A percentile compares a stretch with the other conserved stretches of the same genome.
Conservation (phyloP, 192 early-diverging fungal genomes). For the Linderina pennispora region DNA sequence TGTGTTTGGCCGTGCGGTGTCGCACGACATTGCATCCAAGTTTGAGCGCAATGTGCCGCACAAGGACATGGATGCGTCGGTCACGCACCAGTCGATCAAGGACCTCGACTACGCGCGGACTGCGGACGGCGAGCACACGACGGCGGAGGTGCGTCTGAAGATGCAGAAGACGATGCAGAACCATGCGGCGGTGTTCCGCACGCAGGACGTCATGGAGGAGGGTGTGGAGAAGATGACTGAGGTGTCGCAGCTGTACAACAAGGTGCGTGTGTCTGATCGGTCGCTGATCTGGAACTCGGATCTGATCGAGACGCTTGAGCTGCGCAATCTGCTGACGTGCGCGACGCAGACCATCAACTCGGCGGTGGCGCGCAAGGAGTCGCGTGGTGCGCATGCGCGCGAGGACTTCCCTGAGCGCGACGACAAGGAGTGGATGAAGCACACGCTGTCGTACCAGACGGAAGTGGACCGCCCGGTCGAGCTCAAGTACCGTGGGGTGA, state of each 20-base stretch:
- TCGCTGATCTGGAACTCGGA: conserved; percentile 99
- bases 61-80: conserved; percentile 70
- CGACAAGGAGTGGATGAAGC: conserved; percentile 97
- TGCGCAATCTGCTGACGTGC: conserved; percentile 95
- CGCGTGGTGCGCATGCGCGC: conserved; percentile 95
- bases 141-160: conserved; percentile 80
- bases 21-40: conserved; percentile 89
- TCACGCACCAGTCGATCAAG: conserved; percentile 83
- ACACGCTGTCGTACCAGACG: conserved; percentile 92
- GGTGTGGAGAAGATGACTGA: conserved; percentile 82
- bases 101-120: conserved; percentile 94
- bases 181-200: conserved; percentile 97
- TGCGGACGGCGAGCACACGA: conserved; percentile 69
- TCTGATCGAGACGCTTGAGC: conserved; percentile 91
- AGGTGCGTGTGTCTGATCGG: conserved; percentile 86
- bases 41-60: conserved; percentile 86
- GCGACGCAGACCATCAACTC: conserved; percentile 89
- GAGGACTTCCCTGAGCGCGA: conserved; percentile 89
- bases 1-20: conserved; percentile 95
- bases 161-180: conserved; percentile 99
- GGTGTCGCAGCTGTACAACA: conserved; percentile 70
- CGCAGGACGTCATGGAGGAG: conserved; percentile 79
- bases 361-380: conserved; percentile 92
- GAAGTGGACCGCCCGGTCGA: conserved; percentile 68
- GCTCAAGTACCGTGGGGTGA: conserved; percentile 82